Evolutionary conservation across 305 asterid species (phyloP).

Genomic region (Fraxinus platypoda): DNA sequence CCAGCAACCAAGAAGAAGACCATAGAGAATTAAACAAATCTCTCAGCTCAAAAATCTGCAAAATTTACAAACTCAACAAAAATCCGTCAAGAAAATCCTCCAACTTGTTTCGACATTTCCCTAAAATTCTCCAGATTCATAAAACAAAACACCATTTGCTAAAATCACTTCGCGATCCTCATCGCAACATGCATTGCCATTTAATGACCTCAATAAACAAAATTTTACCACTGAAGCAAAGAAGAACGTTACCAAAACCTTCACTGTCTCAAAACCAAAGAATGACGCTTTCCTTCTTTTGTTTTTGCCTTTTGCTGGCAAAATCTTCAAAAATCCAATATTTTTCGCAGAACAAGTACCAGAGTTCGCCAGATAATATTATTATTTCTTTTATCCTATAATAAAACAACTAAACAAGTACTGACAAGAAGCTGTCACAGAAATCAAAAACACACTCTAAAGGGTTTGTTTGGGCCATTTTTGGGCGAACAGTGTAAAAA

Average conservation of each 20-base stretch:
- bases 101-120: not conserved
- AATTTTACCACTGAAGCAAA: constrained; percentile 9
- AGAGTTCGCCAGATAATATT: constrained; percentile 18
- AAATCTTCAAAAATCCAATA: constrained; percentile 22
- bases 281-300: not conserved
- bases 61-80: constrained; percentile 17
- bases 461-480: not conserved
- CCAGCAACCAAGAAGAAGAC: constrained; percentile 25
- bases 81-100: constrained; percentile 4
- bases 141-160: constrained; percentile 1
- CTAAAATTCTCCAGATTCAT: constrained; percentile 20
- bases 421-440: constrained; percentile 38
- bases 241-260: constrained; percentile 5
- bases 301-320: not conserved
- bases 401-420: constrained; percentile 23
- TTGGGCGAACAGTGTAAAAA: not conserved
- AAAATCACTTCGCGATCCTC: not conserved
- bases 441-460: constrained; percentile 23
- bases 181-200: constrained; percentile 23
- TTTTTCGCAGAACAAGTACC: constrained; percentile 17
- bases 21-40: not conserved
- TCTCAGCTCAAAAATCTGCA: constrained; percentile 21
- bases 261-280: not conserved
- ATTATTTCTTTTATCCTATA: not conserved
- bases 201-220: constrained; percentile 2